Evolutionary conservation across 768 basidiomycete genomes (phyloP), one percentile per base, ranked within the genome.

Genomic region (Lentinula aciculospora): DNA sequence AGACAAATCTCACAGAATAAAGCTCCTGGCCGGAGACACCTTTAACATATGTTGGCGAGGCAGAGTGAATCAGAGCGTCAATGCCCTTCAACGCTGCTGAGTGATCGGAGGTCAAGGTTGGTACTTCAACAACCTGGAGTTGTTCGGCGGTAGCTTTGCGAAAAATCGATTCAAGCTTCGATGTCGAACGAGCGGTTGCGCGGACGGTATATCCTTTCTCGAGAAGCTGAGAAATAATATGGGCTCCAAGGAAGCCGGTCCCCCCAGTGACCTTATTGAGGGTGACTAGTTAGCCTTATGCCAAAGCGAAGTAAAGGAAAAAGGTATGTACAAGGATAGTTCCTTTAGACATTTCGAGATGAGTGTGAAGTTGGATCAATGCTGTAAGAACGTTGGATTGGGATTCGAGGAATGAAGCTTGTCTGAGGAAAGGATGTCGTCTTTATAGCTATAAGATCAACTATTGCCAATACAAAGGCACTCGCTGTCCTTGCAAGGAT

Each of bases 81-180:
- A 60, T 44, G 51, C 64, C 63, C 53, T 65, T 59, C 28, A 65
- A 53, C 3, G 63, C 63, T 13, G 49, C 55, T 7, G 63, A 56
- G 39, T 57, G 57, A 42, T 62, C 61, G 12, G 61, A 59, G 9
- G 56, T 53, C 25, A 59, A 21, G 15, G 58, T 42, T 6, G 49
- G 37, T 4, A 59, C 39, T 34, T 59, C 58, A 2, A 45, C 40
- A 7, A 59, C 32, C 17, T 59, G 39, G 8, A 59, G 58, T 12
- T 56, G 40, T 23, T 53, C 39, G 4, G 46, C 23, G 25, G 39
- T 48, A 29, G 58, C 58, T 19, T 59, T 36, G 31, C 51, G 58
- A 15, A 59, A 59, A 8, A 59, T 59, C 5, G 28, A 27, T 15
- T 28, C 39, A 19, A 59, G 45, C 28, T 57, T 56, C 12, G 54